Base-by-base conservation (phyloP, 1,139 yeast genomes). In the Hyphopichia buzzinii region DNA sequence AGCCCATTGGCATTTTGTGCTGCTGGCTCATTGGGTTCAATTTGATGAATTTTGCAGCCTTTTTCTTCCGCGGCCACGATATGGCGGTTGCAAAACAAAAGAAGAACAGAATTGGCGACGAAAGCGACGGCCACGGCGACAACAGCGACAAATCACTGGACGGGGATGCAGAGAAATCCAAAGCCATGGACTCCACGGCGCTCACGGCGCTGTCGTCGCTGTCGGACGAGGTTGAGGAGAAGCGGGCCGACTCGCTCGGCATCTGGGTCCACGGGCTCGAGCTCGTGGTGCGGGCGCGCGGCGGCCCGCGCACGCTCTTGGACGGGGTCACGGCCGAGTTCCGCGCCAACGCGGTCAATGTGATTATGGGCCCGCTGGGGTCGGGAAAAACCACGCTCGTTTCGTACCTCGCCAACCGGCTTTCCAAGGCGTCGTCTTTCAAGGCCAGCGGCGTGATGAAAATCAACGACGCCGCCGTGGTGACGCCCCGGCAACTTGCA, bases 311-410 rank as follows among this genome's bases (percentile, higher is more conserved):
- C 31, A 41, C 34, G 4, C 48, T 61, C 27, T 59, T 85, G 34
- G 56, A 74, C 27, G 62, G 72, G 15, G 62, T 86, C 6, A 62
- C 69, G 41, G 88, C 89, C 0, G 50, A 52, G 4, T 86, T 87
- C 55, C 59, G 66, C 28, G 77, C 85, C 2, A 57, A 84, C 4
- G 68, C 77, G 31, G 69, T 87, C n/a, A 87, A 86, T 58, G 92
- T 85, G 0, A 84, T 87, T 26, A 79, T 87, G 84, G 96, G 96
- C 0, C 95, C 95, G 0, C 84, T 94, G 1, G 95, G 95, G 0
- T 80, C 89, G 5, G 96, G 95, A 3, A 87, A 87, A 52, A 81
- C 94, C 0, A 82, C 95, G 0, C 57, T 86, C 22, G 61, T 87
- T 39, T 86, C 84, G 49, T 64, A 73, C 34, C 64, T 87, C 29